Evolutionary conservation across 2,329 filamentous ascomycete genomes (phyloP).

Genomic region (Celoporthe dispersa): DNA sequence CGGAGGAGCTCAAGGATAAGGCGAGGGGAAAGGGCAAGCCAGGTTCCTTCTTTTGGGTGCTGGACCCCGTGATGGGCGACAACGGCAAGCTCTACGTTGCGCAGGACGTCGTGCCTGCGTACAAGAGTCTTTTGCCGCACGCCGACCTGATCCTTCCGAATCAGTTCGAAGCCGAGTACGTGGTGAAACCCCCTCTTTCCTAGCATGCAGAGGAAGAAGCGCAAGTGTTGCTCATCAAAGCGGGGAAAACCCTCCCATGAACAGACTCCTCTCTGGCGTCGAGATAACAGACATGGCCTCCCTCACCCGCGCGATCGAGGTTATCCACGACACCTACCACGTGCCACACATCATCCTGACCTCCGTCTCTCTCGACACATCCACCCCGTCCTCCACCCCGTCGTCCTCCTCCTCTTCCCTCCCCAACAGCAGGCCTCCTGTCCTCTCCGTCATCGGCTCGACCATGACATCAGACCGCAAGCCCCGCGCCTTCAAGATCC

Average conservation of each 20-base stretch:
- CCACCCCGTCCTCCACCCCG: slow-evolving; percentile 62
- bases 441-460: slow-evolving; percentile 77
- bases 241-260: background rate
- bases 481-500: slow-evolving; percentile 85
- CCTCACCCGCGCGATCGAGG: slow-evolving; percentile 74
- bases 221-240: background rate
- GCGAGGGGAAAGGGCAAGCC: slow-evolving; percentile 56
- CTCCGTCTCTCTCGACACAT: slow-evolving; percentile 78
- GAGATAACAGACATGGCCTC: slow-evolving; percentile 77
- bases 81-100: slow-evolving; percentile 90
- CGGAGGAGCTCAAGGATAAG: slow-evolving; percentile 74
- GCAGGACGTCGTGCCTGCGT: slow-evolving; percentile 88
- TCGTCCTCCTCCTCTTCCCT: background rate
- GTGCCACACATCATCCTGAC: slow-evolving; percentile 93
- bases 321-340: slow-evolving; percentile 74
- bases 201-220: no score
- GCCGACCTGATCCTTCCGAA: slow-evolving; percentile 95
- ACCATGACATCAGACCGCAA: slow-evolving; percentile 66
- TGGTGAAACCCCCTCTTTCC: slow-evolving; percentile 29
- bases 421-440: slow-evolving; percentile 67
- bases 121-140: slow-evolving; percentile 76
- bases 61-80: slow-evolving; percentile 98
- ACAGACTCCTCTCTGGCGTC: slow-evolving; percentile 82
- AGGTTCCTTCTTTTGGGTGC: slow-evolving; percentile 91
- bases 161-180: slow-evolving; percentile 94